Percentiles rank a stretch among this genome's conserved stretches.
These are phyloP conservation scores for Funneliformis caledonium DNA, from an alignment of 371 early-diverging fungal genomes.

Conservation along the genomic window DNA sequence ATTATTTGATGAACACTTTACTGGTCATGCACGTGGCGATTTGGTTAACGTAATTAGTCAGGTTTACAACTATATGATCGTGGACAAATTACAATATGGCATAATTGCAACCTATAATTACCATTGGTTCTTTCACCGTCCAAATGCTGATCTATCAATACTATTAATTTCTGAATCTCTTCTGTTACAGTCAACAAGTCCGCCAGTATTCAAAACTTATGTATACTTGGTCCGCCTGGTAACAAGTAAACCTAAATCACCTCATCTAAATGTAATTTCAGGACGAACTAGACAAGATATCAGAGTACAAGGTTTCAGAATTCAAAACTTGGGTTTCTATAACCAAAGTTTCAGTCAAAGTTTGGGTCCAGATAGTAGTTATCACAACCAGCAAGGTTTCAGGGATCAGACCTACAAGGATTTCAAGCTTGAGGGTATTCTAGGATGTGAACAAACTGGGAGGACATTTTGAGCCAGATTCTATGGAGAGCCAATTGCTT, in stretches of 20 bases:
- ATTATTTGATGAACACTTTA: neutral
- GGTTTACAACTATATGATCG: neutral
- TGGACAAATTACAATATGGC: conserved; percentile 23
- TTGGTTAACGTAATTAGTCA: neutral
- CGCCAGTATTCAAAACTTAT: conserved; percentile 26
- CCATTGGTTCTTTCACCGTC: conserved; percentile 17
- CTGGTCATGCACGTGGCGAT: conserved; percentile 14
- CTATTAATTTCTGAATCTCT: conserved; percentile 30
- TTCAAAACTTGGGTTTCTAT: conserved; percentile 25
- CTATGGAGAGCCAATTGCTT: too few species aligned
- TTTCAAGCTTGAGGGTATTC: too few species aligned
- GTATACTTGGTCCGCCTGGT: conserved; percentile 18
- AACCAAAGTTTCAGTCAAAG: conserved; percentile 34
- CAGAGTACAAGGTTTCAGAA: neutral
- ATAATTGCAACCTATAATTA: conserved; percentile 21
- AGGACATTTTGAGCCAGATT: too few species aligned
- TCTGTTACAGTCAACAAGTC: conserved; percentile 10
- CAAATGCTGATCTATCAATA: conserved; percentile 19
- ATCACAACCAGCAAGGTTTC: neutral
- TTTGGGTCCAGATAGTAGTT: neutral
- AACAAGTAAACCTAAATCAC: neutral
- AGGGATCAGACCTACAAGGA: conserved; percentile 12
- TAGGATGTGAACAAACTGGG: too few species aligned
- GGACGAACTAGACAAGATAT: conserved; percentile 2
- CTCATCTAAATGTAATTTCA: conserved; percentile 28